phyloP scores from a whole-genome alignment of 352 stramenopile genomes.

The Pythium insidiosum region DNA sequence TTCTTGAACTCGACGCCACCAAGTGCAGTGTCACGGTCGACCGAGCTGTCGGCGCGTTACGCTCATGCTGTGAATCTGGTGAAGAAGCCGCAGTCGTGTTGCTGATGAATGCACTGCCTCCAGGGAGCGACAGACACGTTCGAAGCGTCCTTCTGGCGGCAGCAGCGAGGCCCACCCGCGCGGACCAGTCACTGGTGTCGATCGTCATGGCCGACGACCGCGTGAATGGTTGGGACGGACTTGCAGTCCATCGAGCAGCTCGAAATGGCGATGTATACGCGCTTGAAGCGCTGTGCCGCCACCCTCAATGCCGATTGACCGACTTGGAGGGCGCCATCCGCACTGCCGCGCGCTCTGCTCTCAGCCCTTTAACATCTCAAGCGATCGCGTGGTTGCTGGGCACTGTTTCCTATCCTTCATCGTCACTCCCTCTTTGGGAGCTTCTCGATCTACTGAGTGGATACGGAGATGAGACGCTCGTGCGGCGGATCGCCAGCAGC shows the following conservation, averaged over 20 bases:
- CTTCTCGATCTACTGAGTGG: slow-evolving; percentile 2
- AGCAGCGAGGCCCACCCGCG: not conserved
- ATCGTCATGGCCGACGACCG: not conserved
- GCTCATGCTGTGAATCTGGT: no score
- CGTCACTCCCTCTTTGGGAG: not conserved
- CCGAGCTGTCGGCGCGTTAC: no score
- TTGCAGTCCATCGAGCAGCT: slow-evolving; percentile 6
- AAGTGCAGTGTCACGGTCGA: no score
- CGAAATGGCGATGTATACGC: not conserved
- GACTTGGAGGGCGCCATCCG: slow-evolving; percentile 6
- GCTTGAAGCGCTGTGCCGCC: slow-evolving; percentile 2
- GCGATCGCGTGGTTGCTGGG: no score
- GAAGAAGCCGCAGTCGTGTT: no score
- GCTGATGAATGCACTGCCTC: no score
- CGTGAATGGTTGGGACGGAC: slow-evolving; percentile 6
- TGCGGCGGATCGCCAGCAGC: not conserved
- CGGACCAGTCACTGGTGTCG: not conserved
- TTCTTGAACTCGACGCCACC: no score
- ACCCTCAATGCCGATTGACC: slow-evolving; percentile 1
- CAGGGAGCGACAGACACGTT: no score
- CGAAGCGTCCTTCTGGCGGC: no score
- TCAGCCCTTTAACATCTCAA: no score
- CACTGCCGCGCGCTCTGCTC: no score
- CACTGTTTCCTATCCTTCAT: not conserved
- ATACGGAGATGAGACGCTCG: not conserved